Conservation (phyloP, 163 green algal species). For the Volvox carteri region DNA sequence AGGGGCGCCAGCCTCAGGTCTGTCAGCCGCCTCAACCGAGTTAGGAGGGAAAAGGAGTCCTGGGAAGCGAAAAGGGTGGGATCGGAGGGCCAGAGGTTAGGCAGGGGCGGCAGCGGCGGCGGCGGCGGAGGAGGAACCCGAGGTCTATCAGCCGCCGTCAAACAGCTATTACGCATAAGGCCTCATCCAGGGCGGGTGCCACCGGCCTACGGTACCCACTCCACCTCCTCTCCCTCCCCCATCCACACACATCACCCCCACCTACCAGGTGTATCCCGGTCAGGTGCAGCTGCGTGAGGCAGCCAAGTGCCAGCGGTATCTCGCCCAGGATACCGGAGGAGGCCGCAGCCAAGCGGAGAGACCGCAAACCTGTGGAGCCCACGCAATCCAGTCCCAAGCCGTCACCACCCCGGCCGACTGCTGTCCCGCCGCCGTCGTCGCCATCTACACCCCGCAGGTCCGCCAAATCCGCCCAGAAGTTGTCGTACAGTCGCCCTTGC, state of each 20-base stretch:
- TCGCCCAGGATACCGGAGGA: slow-evolving; percentile 13
- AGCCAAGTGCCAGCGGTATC: background rate
- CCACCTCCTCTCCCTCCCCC: no score
- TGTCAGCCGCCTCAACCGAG: background rate
- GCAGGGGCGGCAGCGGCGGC: background rate
- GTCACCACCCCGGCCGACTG: no score
- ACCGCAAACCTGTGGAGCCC: no score
- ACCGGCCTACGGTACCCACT: no score
- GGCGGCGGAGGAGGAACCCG: background rate
- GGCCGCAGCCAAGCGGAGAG: background rate
- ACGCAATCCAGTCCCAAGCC: no score
- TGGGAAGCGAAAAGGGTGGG: background rate
- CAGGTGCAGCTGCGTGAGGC: slow-evolving; percentile 1
- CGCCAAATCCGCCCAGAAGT: background rate
- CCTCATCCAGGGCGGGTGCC: no score
- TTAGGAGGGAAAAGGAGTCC: slow-evolving; percentile 6
- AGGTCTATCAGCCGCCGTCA: no score
- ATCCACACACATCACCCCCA: no score
- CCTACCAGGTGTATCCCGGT: slow-evolving; percentile 20
- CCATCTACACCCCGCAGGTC: background rate
- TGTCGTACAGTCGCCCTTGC: background rate
- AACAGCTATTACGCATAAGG: no score
- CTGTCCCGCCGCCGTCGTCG: background rate
- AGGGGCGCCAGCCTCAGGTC: slow-evolving; percentile 11
- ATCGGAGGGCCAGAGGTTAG: background rate